These are phyloP conservation scores for Aplosporella prunicola DNA, from an alignment of 2,329 filamentous ascomycete species.

Conservation along the genomic window DNA sequence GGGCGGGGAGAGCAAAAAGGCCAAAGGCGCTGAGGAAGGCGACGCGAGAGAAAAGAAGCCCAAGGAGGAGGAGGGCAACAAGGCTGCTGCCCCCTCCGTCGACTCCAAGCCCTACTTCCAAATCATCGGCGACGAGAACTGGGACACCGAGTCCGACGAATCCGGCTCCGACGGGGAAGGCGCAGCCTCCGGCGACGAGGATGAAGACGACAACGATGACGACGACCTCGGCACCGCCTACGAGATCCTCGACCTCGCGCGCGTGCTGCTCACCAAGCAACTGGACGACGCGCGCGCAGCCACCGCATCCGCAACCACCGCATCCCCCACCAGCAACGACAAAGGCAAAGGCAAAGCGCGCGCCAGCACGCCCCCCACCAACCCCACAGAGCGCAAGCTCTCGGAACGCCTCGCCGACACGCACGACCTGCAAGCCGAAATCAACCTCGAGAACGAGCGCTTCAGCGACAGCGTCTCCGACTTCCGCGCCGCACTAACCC, in stretches of 20 bases:
- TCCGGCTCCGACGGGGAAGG: conserved; percentile 50
- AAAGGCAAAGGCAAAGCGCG: conserved; percentile 39
- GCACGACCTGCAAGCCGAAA: conserved; percentile 88
- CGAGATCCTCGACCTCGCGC: conserved; percentile 54
- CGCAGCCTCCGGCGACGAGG: conserved; percentile 34
- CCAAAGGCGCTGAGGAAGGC: conserved; percentile 20
- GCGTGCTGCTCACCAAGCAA: conserved; percentile 49
- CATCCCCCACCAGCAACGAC: conserved; percentile 27
- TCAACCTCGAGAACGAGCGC: conserved; percentile 92
- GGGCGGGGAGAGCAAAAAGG: conserved; percentile 29
- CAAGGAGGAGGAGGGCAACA: conserved; percentile 35
- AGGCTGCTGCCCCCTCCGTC: conserved; percentile 29
- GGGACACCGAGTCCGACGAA: conserved; percentile 65
- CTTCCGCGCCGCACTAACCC: conserved; percentile 63
- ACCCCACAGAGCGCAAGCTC: conserved; percentile 46
- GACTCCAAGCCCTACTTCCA: conserved; percentile 75
- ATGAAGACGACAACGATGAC: conserved; percentile 41
- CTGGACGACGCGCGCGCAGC: too few species aligned
- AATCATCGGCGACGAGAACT: conserved; percentile 90
- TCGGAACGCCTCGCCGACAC: conserved; percentile 87
- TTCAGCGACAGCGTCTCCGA: conserved; percentile 84
- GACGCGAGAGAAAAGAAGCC: conserved; percentile 30
- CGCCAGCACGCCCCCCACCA: conserved; percentile 13
- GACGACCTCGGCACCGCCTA: conserved; percentile 56
- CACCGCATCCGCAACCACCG: conserved; percentile 20